Base-by-base conservation (phyloP, 257 asterid species). In the Solanum clarkiae region DNA sequence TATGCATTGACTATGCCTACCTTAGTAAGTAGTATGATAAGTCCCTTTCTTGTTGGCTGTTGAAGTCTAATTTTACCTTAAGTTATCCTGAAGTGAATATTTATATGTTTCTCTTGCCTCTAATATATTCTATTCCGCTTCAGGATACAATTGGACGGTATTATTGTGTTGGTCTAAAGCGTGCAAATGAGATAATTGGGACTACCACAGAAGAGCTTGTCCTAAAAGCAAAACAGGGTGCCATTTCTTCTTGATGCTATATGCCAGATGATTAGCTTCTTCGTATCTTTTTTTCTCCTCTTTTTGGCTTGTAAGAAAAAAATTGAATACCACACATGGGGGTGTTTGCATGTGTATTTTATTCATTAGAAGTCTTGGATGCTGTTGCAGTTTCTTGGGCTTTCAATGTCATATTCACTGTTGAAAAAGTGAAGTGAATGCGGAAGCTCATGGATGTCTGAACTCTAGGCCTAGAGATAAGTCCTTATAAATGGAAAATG, bases 131-230 rank as follows among this genome's bases (percentile, higher is more conserved):
- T 8, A 72, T 87, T 79, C 22, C 86, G 80, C 47, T 10, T 84
- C 66, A 95, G 98, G 98, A 95, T 81, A 36, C 97, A 12, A 92
- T 94, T 57, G 98, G 98, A 90, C 85, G 98, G 88, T 96, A 93
- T 88, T 93, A 87, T 84, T 94, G 95, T 26, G 98, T 93, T 22
- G 97, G 98, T 36, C 94, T 96, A 57, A 96, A 92, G 94, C 98
- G 98, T 36, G 99, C 98, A 63, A 96, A 95, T 84, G 98, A 95
- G 92, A 95, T 96, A 85, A 96, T 96, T 79, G 99, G 99, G 88
- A 92, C 91, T 51, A 96, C 99, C 4, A 96, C 99, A 9, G 99
- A 96, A 88, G 99, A 96, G 88, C 92, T 95, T 84, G 97, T 96
- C 85, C 92, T 94, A 60, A 96, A 95, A 90, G 99, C 99, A 63